A percentile compares a stretch with the other conserved stretches of the same genome.
phyloP scores from a whole-genome alignment of 768 basidiomycete genomes.

The Serpula lacrymans region DNA sequence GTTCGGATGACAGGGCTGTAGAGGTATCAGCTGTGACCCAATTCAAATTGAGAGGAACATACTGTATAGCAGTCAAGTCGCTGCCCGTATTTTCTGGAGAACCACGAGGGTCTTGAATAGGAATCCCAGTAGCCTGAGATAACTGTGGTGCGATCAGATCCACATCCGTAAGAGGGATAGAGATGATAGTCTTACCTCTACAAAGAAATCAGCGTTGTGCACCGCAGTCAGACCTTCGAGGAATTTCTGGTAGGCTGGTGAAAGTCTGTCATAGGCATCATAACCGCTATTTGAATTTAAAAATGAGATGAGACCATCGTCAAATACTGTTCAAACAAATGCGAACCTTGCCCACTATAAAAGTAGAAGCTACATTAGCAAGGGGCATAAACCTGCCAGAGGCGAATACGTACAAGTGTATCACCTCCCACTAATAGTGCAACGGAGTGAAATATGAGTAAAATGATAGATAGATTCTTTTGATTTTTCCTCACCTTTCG shows the following conservation, averaged over 20 bases:
- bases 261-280: slow-evolving; percentile 63
- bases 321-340: too few species aligned
- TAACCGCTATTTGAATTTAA: slow-evolving; percentile 34
- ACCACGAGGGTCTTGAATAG: slow-evolving; percentile 43
- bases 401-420: slow-evolving; percentile 33
- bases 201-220: slow-evolving; percentile 45
- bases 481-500: slow-evolving; percentile 10
- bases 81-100: slow-evolving; percentile 50
- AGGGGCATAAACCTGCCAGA: neutral
- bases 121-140: slow-evolving; percentile 24
- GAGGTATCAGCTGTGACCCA: neutral
- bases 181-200: slow-evolving; percentile 24
- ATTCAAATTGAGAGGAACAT: slow-evolving; percentile 10
- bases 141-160: slow-evolving; percentile 18
- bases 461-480: neutral
- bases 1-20: slow-evolving; percentile 46
- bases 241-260: slow-evolving; percentile 49
- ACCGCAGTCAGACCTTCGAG: slow-evolving; percentile 57
- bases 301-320: neutral
- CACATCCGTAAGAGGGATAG: neutral
- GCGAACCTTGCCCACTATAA: slow-evolving; percentile 11
- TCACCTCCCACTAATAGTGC: slow-evolving; percentile 26
- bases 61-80: slow-evolving; percentile 50
- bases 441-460: neutral
- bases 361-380: neutral